Evolutionary conservation across 2,329 filamentous ascomycete species (phyloP).

Genomic region (Dactylellina drechsleri): DNA sequence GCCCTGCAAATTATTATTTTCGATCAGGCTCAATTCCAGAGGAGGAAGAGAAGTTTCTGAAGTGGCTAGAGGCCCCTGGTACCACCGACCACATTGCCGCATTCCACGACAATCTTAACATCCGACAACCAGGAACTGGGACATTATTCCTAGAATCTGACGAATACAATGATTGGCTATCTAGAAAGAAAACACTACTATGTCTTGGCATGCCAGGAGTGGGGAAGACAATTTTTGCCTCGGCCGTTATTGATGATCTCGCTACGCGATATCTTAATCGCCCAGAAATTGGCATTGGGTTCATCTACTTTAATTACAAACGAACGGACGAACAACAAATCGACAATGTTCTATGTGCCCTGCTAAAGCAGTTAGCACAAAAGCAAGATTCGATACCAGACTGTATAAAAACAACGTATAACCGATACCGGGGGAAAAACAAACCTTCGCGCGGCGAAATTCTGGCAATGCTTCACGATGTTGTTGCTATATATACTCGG

Average conservation of each 20-base stretch:
- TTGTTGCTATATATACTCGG: constrained; percentile 1
- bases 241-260: constrained; percentile 64
- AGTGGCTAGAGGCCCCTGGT: too few relatives aligned
- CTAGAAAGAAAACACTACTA: constrained; percentile 59
- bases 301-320: constrained; percentile 11
- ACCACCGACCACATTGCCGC: constrained; percentile 7
- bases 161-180: constrained; percentile 58
- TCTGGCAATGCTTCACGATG: not conserved
- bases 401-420: constrained; percentile 1
- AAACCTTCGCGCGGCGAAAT: constrained; percentile 5
- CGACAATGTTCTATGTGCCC: constrained; percentile 2
- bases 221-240: constrained; percentile 65
- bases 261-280: constrained; percentile 40
- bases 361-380: constrained; percentile 12
- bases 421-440: constrained; percentile 31
- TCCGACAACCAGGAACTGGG: constrained; percentile 13
- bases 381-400: constrained; percentile 4
- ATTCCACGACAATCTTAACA: constrained; percentile 9
- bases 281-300: not conserved
- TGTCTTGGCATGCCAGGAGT: constrained; percentile 61
- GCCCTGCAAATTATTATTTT: too few relatives aligned
- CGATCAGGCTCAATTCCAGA: too few relatives aligned
- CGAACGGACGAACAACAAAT: not conserved
- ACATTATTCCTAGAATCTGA: constrained; percentile 64
- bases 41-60: too few relatives aligned